Base-by-base conservation (phyloP, 2,329 filamentous ascomycete species). In the Beauveria varroae region DNA sequence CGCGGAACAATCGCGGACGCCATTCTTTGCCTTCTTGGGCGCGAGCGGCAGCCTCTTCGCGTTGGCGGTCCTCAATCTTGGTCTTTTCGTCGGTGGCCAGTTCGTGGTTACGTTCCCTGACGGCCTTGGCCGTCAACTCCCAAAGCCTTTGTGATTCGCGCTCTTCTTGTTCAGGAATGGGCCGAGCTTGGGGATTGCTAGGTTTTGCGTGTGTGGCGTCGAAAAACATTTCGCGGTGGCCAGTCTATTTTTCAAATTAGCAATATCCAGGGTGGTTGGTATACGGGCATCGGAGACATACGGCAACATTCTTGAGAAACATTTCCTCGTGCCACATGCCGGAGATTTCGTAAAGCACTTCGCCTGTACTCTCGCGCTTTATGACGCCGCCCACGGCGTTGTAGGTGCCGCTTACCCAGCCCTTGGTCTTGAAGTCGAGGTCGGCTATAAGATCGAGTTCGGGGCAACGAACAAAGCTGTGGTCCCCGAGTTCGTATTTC, bases 401-500 rank as follows among this genome's bases (percentile, higher is more conserved):
- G 76, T 99, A 99, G 1, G 90, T 95, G 8, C 95, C 95, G 57
- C 91, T 88, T 65, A 99, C 93, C 84, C 96, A 99, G 5, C 95
- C 95, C 76, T 98, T 98, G 57, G 91, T 96, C 78, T 98, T 98
- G 83, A 99, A 99, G 67, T 99, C 95, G 64, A 99, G 86, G 72
- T 99, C 93, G 63, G 92, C 93, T 28, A 86, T 84, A 20, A 99
- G 81, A 62, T 92, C 88, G 20, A 91, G 84, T 73, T 98, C 93
- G 0, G 93, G 91, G 73, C 95, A 98, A 66, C 88, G 85, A 22
- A 99, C 90, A 68, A 92, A 91, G 72, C 93, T 96, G 77, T 96
- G 93, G 73, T 98, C 93, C 65, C 93, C 95, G 8, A 99, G 85
- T 78, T 99, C 95, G 75, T 98, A 99, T 75, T 97, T 98, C 95